Conservation (phyloP, 2,329 filamentous ascomycete species). For the Fusarium sp. region DNA sequence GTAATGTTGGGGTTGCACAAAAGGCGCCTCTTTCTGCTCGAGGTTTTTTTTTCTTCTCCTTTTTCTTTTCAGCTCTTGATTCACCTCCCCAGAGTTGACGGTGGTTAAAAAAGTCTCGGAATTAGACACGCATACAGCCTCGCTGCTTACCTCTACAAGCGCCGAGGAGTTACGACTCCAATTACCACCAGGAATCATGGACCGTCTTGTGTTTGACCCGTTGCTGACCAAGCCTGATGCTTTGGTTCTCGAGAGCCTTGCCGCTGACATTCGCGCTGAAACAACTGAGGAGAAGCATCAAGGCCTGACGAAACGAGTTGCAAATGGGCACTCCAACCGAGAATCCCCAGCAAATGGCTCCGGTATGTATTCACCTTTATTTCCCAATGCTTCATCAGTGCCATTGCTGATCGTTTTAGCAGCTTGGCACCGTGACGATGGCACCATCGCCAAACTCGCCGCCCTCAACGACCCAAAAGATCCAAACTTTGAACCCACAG, state of each 20-base stretch:
- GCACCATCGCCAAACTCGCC: slow-evolving; percentile 44
- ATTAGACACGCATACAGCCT: neutral
- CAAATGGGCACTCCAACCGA: neutral
- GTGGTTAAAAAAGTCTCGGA: neutral
- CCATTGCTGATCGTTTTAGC: neutral
- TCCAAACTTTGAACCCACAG: slow-evolving; percentile 58
- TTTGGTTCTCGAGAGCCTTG: slow-evolving; percentile 2
- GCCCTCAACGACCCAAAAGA: slow-evolving; percentile 56
- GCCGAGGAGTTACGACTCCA: neutral
- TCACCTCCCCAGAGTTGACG: neutral
- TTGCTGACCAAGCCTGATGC: slow-evolving; percentile 29
- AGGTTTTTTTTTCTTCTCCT: neutral
- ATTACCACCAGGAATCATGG: neutral
- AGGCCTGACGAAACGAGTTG: neutral
- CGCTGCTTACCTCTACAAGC: neutral
- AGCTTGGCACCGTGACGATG: neutral
- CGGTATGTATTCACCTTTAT: neutral
- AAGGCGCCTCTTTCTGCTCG: neutral
- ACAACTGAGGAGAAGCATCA: neutral
- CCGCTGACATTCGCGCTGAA: neutral
- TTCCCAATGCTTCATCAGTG: neutral
- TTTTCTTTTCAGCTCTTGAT: neutral
- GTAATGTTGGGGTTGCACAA: neutral
- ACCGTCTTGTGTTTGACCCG: slow-evolving; percentile 18
- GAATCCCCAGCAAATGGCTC: neutral